A percentile compares a stretch with the other conserved stretches of the same genome.
These are phyloP conservation scores for Trichoderma koningiopsis DNA, from an alignment of 2,329 filamentous ascomycete species.

Conservation along the genomic window DNA sequence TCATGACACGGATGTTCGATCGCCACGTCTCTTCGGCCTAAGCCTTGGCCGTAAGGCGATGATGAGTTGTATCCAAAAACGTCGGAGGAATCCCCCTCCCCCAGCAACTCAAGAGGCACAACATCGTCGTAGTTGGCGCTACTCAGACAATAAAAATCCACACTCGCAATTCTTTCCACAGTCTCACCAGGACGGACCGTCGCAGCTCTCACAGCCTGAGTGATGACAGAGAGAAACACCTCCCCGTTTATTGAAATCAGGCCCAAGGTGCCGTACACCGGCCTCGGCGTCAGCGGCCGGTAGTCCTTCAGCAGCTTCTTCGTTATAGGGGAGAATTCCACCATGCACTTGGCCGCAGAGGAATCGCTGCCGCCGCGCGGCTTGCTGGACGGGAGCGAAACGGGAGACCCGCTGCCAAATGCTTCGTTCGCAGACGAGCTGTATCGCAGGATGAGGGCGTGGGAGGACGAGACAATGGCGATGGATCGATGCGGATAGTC, in stretches of 20 bases:
- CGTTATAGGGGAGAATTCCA: constrained; percentile 74
- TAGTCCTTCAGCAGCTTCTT: constrained; percentile 73
- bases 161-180: constrained; percentile 80
- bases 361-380: constrained; percentile 47
- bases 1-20: constrained; percentile 88
- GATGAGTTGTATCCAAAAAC: constrained; percentile 51
- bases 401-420: constrained; percentile 60
- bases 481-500: constrained; percentile 87
- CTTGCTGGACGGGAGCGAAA: constrained; percentile 53
- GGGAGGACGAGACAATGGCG: constrained; percentile 75
- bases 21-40: constrained; percentile 68
- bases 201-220: constrained; percentile 74
- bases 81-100: constrained; percentile 52
- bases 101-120: constrained; percentile 54
- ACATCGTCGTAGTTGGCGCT: constrained; percentile 83
- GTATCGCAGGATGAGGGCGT: constrained; percentile 84
- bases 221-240: constrained; percentile 90
- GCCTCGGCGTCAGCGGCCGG: constrained; percentile 70
- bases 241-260: constrained; percentile 81
- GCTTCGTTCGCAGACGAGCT: constrained; percentile 65
- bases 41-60: constrained; percentile 42
- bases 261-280: constrained; percentile 83
- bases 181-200: constrained; percentile 85
- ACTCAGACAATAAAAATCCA: constrained; percentile 93
- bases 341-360: constrained; percentile 71